Evolutionary conservation across 129 eudicot species (phyloP).

Genomic region (Tagetes erecta): DNA sequence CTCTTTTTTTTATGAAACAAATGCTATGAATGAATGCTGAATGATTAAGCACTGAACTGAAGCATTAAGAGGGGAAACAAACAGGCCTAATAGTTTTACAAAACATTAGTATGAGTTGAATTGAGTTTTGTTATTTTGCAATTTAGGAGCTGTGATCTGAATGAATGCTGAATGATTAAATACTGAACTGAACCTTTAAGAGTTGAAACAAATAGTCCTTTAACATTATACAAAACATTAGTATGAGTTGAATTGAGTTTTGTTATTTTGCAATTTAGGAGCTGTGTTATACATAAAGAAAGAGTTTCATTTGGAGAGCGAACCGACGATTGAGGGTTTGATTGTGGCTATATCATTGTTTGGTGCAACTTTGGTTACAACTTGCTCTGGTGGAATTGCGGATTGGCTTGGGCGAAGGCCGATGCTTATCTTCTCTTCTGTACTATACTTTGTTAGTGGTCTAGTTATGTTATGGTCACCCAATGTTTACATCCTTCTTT

Average conservation of each 20-base stretch:
- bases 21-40: no score
- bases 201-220: no score
- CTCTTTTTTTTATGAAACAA: no score
- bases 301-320: conserved; percentile 55
- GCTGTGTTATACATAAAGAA: conserved; percentile 67
- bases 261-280: conserved; percentile 39
- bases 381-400: conserved; percentile 65
- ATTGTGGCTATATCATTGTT: conserved; percentile 78
- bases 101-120: background rate
- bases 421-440: conserved; percentile 61
- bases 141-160: conserved; percentile 51
- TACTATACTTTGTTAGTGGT: conserved; percentile 63
- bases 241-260: background rate
- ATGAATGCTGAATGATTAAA: no score
- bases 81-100: no score
- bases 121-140: background rate
- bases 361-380: conserved; percentile 71
- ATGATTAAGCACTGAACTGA: no score
- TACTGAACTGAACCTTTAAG: no score
- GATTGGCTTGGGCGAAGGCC: conserved; percentile 81
- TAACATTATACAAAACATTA: no score
- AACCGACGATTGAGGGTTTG: conserved; percentile 67
- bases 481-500: conserved; percentile 66
- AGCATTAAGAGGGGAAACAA: no score
- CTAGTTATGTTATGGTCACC: conserved; percentile 82